A percentile compares a stretch with the other conserved stretches of the same genome.
phyloP scores from a whole-genome alignment of 164 flowering plant species.

The Houttuynia cordata region DNA sequence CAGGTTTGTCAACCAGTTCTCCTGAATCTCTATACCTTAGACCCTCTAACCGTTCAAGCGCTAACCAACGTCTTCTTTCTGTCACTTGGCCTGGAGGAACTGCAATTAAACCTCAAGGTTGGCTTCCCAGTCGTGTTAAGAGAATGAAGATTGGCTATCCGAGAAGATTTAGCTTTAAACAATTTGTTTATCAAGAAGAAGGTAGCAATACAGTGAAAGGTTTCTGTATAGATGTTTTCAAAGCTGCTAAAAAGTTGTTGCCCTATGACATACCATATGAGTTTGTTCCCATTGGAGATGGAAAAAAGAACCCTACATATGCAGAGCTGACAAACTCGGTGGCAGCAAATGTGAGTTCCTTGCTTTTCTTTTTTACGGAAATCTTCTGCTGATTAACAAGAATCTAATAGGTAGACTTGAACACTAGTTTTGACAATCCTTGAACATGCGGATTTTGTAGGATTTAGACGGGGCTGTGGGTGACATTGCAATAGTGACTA shows the following conservation, averaged over 20 bases:
- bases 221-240: slow-evolving; percentile 83
- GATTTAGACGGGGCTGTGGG: slow-evolving; percentile 68
- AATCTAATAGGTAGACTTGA: neutral
- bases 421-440: neutral
- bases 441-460: slow-evolving; percentile 19
- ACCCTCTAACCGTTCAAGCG: slow-evolving; percentile 46
- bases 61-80: slow-evolving; percentile 27
- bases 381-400: too few species aligned
- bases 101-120: slow-evolving; percentile 53
- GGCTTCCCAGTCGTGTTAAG: slow-evolving; percentile 64
- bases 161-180: slow-evolving; percentile 35
- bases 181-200: slow-evolving; percentile 43
- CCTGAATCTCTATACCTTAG: slow-evolving; percentile 48
- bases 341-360: slow-evolving; percentile 51
- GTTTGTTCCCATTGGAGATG: slow-evolving; percentile 67
- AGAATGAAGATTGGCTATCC: slow-evolving; percentile 58
- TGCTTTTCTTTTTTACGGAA: neutral
- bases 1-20: slow-evolving; percentile 44
- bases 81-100: slow-evolving; percentile 74
- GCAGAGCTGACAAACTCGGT: slow-evolving; percentile 47
- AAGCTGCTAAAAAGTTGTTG: slow-evolving; percentile 57
- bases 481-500: slow-evolving; percentile 63
- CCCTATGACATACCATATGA: slow-evolving; percentile 70
- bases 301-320: slow-evolving; percentile 56
- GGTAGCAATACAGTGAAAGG: slow-evolving; percentile 45